Base-by-base conservation (phyloP, 306 rosid genomes). In the Erythrophleum fordii region DNA sequence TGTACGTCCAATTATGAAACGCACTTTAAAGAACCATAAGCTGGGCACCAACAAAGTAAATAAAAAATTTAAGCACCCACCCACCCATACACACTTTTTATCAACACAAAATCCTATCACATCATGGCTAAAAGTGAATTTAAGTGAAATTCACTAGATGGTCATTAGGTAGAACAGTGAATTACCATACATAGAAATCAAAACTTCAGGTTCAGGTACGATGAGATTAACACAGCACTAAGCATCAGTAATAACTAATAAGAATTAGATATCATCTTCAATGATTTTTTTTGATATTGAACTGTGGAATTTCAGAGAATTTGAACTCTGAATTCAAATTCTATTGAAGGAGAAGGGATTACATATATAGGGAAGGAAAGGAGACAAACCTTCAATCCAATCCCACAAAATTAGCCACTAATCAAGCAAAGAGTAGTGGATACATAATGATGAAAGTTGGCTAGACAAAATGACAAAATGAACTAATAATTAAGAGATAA, bases 91-190 rank as follows among this genome's bases (percentile, higher is more conserved):
- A 71, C 29, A 42, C 2, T 1, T 1, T 39, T 56, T 45, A 51
- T 62, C 70, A 75, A 69, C 10, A 52, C 52, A 68, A 53, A 29
- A 69, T 61, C 26, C 53, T 37, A 11, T 26, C 35, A 59, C 18
- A 77, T 48, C 53, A 31, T n/a, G 34, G 14, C 11, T 73, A 53
- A 10, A 65, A 56, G 39, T 72, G 25, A 41, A 52, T 34, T 20
- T 16, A 76, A 70, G 20, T 31, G 69, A 64, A 69, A n/a, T n/a
- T 56, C 42, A 42, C 76, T 37, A 60, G 74, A 76, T 34, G 52
- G 48, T n/a, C 45, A 61, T 51, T 25, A 49, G 23, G 72, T 64
- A 31, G 56, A 20, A 16, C 23, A 35, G 78, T 48, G 61, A 66
- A 37, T 59, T 66, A 35, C 51, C 79, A 44, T n/a, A 18, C 41